A percentile compares a stretch with the other conserved stretches of the same genome.
These are phyloP conservation scores for Geranomyces michiganensis DNA, from an alignment of 192 early-diverging fungal genomes.

Conservation along the genomic window DNA sequence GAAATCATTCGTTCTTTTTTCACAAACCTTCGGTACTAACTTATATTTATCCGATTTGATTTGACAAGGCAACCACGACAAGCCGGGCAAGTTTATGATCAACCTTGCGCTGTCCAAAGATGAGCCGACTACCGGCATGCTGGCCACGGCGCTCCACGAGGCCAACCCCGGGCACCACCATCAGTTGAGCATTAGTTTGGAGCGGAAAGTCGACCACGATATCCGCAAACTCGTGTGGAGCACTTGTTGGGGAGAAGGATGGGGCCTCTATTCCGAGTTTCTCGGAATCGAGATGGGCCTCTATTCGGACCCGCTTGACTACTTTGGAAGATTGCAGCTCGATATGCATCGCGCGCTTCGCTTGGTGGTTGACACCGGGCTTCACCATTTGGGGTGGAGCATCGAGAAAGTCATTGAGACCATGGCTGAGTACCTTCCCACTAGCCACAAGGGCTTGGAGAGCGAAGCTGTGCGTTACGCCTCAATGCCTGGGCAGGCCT, in stretches of 20 bases:
- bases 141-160: slow-evolving; percentile 38
- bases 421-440: slow-evolving; percentile 32
- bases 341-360: slow-evolving; percentile 47
- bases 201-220: slow-evolving; percentile 32
- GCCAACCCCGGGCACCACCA: slow-evolving; percentile 48
- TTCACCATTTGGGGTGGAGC: slow-evolving; percentile 47
- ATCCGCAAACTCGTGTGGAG: slow-evolving; percentile 27
- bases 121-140: slow-evolving; percentile 24
- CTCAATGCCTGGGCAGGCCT: slow-evolving; percentile 44
- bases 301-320: slow-evolving; percentile 36
- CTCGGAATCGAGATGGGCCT: slow-evolving; percentile 44
- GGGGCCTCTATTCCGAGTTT: slow-evolving; percentile 43
- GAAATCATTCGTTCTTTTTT: no score
- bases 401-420: slow-evolving; percentile 39
- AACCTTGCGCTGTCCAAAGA: slow-evolving; percentile 31
- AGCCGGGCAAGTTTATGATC: slow-evolving; percentile 21
- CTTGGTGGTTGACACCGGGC: slow-evolving; percentile 48
- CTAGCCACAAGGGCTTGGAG: slow-evolving; percentile 28
- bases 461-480: slow-evolving; percentile 43
- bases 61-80: slow-evolving; percentile 8
- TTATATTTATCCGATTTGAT: neutral
- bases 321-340: slow-evolving; percentile 40
- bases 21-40: neutral
- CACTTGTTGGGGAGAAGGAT: slow-evolving; percentile 42
- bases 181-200: slow-evolving; percentile 42